These are phyloP conservation scores for Annulohypoxylon truncatum DNA, from an alignment of 2,329 filamentous ascomycete species.

Conservation along the genomic window DNA sequence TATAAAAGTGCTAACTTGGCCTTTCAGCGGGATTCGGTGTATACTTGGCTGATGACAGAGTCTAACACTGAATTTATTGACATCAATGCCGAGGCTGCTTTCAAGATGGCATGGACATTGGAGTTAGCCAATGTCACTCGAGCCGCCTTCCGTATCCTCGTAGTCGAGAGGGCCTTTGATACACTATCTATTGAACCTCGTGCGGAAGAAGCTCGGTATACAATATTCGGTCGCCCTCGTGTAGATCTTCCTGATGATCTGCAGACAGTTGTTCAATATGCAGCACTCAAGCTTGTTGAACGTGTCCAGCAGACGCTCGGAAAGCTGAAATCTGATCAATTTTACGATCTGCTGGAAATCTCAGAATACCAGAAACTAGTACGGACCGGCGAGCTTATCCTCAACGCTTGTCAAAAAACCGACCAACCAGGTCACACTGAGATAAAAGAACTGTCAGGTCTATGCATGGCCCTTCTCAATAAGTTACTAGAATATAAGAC, in stretches of 20 bases:
- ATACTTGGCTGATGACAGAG: constrained; percentile 68
- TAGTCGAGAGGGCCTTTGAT: constrained; percentile 67
- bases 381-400: neutral
- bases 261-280: constrained; percentile 47
- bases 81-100: constrained; percentile 69
- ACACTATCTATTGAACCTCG: constrained; percentile 7
- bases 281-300: constrained; percentile 40
- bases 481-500: constrained; percentile 22
- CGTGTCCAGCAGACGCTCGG: constrained; percentile 33
- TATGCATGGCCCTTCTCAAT: neutral
- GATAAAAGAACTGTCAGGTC: neutral
- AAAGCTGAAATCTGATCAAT: constrained; percentile 38
- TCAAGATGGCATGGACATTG: constrained; percentile 66
- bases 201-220: constrained; percentile 39
- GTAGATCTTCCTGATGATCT: constrained; percentile 50
- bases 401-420: neutral
- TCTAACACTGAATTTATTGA: constrained; percentile 71
- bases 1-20: constrained; percentile 28
- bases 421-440: neutral
- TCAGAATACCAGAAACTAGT: constrained; percentile 33
- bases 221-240: constrained; percentile 60
- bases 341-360: constrained; percentile 46
- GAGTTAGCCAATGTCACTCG: constrained; percentile 57
- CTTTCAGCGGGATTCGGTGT: constrained; percentile 58
- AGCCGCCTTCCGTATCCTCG: constrained; percentile 68